Evolutionary conservation across 768 basidiomycete species (phyloP), one percentile per base, ranked within the genome.

Genomic region (Leccinum uliginosum): DNA sequence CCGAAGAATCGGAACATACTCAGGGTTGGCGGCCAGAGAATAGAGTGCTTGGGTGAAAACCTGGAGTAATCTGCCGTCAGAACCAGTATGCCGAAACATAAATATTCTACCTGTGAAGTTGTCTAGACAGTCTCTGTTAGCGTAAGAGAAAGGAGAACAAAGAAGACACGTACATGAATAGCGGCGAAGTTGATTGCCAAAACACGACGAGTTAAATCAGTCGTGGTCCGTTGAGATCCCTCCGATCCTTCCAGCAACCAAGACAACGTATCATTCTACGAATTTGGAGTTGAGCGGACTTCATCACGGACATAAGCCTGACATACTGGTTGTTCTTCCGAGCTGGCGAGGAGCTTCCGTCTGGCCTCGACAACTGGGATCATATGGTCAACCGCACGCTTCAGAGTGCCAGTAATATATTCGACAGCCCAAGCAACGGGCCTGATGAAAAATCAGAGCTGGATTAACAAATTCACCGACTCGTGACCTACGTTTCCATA

Each of bases 211-310:
- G 56, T 44, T 64, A 76, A 51, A 66, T 73, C 21, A 15, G 53
- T 47, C 4, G 53, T 19, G 3, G 61, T 23, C 29, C 55, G n/a
- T 23, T 67, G 56, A 34, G 59, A 30, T 38, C 58, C 56, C 1
- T 58, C 35, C 0, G 67, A 66, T 6, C 60, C 66, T 10, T 70
- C 67, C 23, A 75, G 61, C 6, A 74, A 30, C 73, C 75, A 76
- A 3, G 60, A 56, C 12, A 76, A 56, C 40, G 73, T 46, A 50
- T 76, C 75, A 29, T 67, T 65, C 75, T 75, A 51, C 6, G 2
- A 23, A 10, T 9, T 23, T 54, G 49, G 27, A 4, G 5, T 19
- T 54, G n/a, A 56, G 46, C 6, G 24, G 6, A 24, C 11, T 23
- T n/a, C 10, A 32, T n/a, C 10, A 15, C 1, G 7, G 38, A 1